These are phyloP conservation scores for Fagopyrum esculentum DNA, from an alignment of 148 eudicot genomes.

Conservation along the genomic window DNA sequence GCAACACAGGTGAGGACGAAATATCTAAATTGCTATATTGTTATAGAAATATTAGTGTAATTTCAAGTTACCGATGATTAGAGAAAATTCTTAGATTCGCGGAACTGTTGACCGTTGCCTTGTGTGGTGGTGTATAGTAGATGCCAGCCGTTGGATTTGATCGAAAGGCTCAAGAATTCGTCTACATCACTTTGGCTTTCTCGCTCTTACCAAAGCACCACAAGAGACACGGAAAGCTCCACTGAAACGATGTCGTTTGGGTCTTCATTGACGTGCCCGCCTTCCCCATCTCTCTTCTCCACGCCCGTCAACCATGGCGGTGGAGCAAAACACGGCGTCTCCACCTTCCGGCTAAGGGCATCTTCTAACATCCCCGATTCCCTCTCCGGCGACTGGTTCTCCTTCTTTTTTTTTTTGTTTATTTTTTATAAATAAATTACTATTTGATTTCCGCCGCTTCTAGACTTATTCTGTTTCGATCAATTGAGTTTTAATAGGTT, in stretches of 20 bases:
- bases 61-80: too few species aligned
- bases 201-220: neutral
- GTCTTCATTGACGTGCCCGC: slow-evolving; percentile 23
- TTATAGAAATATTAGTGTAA: too few species aligned
- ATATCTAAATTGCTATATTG: too few species aligned
- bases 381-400: slow-evolving; percentile 72
- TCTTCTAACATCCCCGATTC: slow-evolving; percentile 78
- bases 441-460: neutral
- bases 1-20: too few species aligned
- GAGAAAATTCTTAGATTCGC: too few species aligned
- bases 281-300: slow-evolving; percentile 17
- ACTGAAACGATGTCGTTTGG: slow-evolving; percentile 42
- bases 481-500: too few species aligned
- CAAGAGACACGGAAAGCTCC: neutral
- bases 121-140: neutral
- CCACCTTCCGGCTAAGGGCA: slow-evolving; percentile 40
- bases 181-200: neutral
- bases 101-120: neutral
- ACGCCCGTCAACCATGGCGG: slow-evolving; percentile 18
- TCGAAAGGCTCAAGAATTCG: neutral
- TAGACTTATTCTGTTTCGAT: neutral
- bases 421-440: too few species aligned
- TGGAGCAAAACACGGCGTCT: neutral
- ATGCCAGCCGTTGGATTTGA: neutral
- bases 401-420: neutral